phyloP scores from a whole-genome alignment of 2,329 filamentous ascomycete species.

The Chaetomiaceae sp. region DNA sequence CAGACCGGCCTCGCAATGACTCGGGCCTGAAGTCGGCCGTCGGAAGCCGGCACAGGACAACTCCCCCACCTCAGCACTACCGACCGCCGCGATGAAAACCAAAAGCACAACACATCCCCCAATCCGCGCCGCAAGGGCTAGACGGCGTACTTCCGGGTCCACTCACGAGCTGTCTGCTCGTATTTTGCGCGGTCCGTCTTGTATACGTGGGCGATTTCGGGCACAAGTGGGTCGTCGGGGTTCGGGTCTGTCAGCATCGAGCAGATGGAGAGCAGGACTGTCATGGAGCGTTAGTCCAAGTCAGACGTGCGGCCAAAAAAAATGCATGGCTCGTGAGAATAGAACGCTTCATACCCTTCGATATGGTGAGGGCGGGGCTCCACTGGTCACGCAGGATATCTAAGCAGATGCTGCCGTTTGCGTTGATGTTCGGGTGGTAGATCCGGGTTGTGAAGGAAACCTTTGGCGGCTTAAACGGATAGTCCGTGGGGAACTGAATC shows the following conservation, averaged over 20 bases:
- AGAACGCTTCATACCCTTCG: constrained; percentile 65
- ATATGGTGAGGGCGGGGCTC: constrained; percentile 97
- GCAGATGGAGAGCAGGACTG: constrained; percentile 96
- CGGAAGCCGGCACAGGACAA: background rate
- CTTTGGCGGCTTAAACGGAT: constrained; percentile 99
- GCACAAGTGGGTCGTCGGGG: constrained; percentile 96
- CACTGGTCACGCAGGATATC: constrained; percentile 98
- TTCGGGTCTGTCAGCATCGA: constrained; percentile 99
- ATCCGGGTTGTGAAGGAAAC: constrained; percentile 99
- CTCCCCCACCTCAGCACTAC: constrained; percentile 6
- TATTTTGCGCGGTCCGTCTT: constrained; percentile 96
- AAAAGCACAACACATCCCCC: no score
- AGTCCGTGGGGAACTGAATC: constrained; percentile 99
- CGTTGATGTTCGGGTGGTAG: constrained; percentile 99
- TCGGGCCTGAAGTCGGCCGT: background rate
- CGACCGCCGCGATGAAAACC: constrained; percentile 4
- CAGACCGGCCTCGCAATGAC: background rate
- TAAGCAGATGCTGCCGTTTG: constrained; percentile 97
- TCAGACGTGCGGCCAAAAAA: background rate
- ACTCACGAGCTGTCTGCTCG: constrained; percentile 93
- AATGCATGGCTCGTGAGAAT: background rate
- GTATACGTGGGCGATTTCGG: constrained; percentile 99
- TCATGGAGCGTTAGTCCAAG: no score
- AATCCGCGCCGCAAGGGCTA: constrained; percentile 36
- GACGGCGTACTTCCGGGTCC: constrained; percentile 99